Conservation (phyloP, 2,329 filamentous ascomycete species). For the Parafenestella ontariensis region DNA sequence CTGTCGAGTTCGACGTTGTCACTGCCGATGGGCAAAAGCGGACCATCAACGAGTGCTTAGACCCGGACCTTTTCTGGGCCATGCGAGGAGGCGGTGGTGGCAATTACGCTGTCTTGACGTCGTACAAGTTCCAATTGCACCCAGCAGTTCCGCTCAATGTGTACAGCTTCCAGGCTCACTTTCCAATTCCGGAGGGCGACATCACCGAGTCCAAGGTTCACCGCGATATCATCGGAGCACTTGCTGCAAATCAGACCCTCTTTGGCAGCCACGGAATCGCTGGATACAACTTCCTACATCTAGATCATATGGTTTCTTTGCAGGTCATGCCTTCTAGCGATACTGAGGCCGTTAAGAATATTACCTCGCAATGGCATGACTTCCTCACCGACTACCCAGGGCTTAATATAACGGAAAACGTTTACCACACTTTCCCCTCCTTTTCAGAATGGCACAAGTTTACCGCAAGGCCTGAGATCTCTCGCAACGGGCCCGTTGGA, state of each 20-base stretch:
- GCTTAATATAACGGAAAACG: constrained; percentile 39
- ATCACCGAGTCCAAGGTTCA: constrained; percentile 42
- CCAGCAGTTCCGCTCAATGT: constrained; percentile 44
- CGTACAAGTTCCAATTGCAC: constrained; percentile 48
- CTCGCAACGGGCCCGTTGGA: constrained; percentile 44
- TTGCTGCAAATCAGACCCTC: constrained; percentile 39
- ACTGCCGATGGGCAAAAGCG: constrained; percentile 40
- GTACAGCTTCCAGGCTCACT: constrained; percentile 44
- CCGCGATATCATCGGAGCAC: constrained; percentile 37
- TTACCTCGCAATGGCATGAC: constrained; percentile 40
- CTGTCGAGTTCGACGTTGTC: constrained; percentile 46
- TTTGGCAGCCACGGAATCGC: constrained; percentile 41
- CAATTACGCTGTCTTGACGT: constrained; percentile 45
- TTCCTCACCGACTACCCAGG: constrained; percentile 43
- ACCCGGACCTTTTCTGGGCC: constrained; percentile 47
- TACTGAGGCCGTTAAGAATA: constrained; percentile 28
- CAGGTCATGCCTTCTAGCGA: constrained; percentile 40
- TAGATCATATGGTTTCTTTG: constrained; percentile 40
- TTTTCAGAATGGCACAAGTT: constrained; percentile 43
- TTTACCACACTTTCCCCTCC: constrained; percentile 39
- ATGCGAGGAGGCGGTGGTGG: constrained; percentile 48
- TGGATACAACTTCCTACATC: constrained; percentile 46
- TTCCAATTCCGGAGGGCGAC: constrained; percentile 31
- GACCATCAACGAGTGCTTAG: constrained; percentile 44
- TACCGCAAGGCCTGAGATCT: constrained; percentile 37